Evolutionary conservation across 2,329 filamentous ascomycete genomes (phyloP), one percentile per base, ranked within the genome.

Genomic region (Diaporthe vaccinii): DNA sequence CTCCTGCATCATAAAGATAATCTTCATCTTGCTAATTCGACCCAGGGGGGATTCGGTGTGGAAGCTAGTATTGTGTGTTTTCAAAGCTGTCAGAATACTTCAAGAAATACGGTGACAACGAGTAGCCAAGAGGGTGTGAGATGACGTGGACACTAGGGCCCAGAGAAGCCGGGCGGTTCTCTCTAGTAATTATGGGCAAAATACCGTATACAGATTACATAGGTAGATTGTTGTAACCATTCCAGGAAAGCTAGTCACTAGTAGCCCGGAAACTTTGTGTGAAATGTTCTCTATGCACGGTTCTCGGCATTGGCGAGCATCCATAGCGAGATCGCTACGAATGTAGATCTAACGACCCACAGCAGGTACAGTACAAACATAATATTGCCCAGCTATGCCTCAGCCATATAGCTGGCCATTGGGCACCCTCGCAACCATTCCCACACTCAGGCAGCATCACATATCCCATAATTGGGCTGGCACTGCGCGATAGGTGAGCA

Each of bases 391-490:
- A 15, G n/a, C 65, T 55, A 69, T 3, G 34, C 17, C 22, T 9
- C 1, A 28, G 8, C 4, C 8, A 17, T 17, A 25, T 14, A 1
- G 8, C 9, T 12, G n/a, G 2, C 8, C 4, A 6, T 15, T 15
- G 9, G 34, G 28, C 25, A 14, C 34, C 4, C 46, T 41, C 8
- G 15, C 46, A 12, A 6, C 14, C 46, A 12, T 22, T 2, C 34
- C 49, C 25, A 9, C 3, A 2, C 34, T 69, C 34, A 69, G n/a
- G 34, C 46, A 28, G 72, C n/a, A 49, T 62, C 67, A 58, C 73
- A 75, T 2, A 44, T 65, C n/a, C 73, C 73, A 28, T 57, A 75
- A 22, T n/a, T 72, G 20, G 73, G 57, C 46, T 75, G 73, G 22
- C 73, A 75, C 25, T 28, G 20, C 34, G 73, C 12, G 10, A 75